Conservation (phyloP, 1,284 basidiomycete genomes). For the Trichosporon coremiiforme region DNA sequence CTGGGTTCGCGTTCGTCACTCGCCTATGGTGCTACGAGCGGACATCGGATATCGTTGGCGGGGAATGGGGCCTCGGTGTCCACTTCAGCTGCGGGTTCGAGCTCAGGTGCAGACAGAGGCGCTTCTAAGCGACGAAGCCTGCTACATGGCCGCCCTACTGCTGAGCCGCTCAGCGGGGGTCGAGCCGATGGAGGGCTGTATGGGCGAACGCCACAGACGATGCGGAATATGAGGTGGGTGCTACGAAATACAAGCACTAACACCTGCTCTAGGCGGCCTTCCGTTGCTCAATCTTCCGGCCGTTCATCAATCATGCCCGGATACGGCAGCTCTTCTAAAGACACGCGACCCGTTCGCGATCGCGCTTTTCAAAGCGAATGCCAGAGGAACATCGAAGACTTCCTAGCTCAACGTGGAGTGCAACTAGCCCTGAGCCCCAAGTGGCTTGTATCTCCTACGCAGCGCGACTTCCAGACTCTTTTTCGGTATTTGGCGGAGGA, state of each 20-base stretch:
- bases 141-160: not conserved
- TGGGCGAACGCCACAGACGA: constrained; percentile 66
- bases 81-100: not conserved
- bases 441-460: constrained; percentile 71
- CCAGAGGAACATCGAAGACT: constrained; percentile 71
- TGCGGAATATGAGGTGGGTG: not conserved
- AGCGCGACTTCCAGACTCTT: constrained; percentile 76
- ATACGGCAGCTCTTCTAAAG: constrained; percentile 60
- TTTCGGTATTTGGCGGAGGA: constrained; percentile 71
- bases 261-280: constrained; percentile 66
- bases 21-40: not conserved
- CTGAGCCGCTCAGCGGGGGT: constrained; percentile 39
- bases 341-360: constrained; percentile 73
- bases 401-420: constrained; percentile 65
- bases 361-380: constrained; percentile 69
- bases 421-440: constrained; percentile 64
- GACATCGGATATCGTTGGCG: not conserved
- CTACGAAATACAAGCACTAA: not conserved
- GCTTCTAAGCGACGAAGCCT: constrained; percentile 21
- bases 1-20: not conserved
- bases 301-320: constrained; percentile 53
- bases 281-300: constrained; percentile 62
- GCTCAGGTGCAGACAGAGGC: not conserved
- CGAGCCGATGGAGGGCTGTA: constrained; percentile 62
- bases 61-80: not conserved